Evolutionary conservation across 768 basidiomycete species (phyloP), one percentile per base, ranked within the genome.

Genomic region (Russula griseocarnosa): DNA sequence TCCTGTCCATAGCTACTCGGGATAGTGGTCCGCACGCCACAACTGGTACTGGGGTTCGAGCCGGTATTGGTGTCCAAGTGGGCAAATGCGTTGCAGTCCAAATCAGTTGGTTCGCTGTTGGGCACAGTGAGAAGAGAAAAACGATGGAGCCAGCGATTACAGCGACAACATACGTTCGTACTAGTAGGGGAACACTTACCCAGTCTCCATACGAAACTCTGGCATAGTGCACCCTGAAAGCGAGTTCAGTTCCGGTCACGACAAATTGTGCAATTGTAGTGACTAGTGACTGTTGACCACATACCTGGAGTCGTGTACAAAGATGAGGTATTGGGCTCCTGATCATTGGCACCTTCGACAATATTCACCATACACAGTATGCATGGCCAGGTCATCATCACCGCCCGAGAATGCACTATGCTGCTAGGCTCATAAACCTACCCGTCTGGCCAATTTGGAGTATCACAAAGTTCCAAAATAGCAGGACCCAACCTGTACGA

Each of bases 271-370:
- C 5, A 20, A n/a, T 16, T 30, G 30, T 5, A 24, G 5, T 16
- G 26, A 60, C n/a, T 36, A 34, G 11, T 34, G 34, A 13, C 34
- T 18, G 18, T 14, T 11, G 30, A 26, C 38, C 14, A 54, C 61
- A n/a, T 30, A 65, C 63, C 55, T 13, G 81, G 66, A 60, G 74
- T 76, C 5, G 86, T 86, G 71, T 88, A 86, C 44, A 88, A 74
- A 0, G 84, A 81, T 2, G 77, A 76, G 62, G 77, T 75, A 68
- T 85, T 83, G 3, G 81, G 78, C 16, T 73, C 73, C 60, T 79
- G 74, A 68, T 84, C 75, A 68, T 87, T 86, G 16, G 86, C 84
- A 50, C 82, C 83, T 71, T 84, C 82, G 36, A 83, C 66, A 50
- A 84, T 80, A 67, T 85, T 79, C 18, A 82, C 75, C 67, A 82